Evolutionary conservation across 441 rosid species (phyloP), one percentile per base, ranked within the genome.

Genomic region (Cnidoscolus chayamansa): DNA sequence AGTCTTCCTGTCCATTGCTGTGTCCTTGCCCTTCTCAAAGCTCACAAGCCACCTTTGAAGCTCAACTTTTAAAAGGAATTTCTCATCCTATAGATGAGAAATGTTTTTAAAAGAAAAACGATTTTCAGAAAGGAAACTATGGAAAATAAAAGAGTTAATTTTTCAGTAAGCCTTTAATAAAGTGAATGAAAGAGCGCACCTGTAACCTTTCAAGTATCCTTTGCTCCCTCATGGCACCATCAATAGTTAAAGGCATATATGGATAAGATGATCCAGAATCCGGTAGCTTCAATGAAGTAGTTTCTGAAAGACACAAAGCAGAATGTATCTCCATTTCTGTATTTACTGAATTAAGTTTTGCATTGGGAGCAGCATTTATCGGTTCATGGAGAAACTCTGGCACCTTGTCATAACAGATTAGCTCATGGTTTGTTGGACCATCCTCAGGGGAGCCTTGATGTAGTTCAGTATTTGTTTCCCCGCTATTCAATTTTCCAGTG

Each of bases 1-100:
- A 62, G 97, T 88, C 88, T 84, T 93, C 81, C 97, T 89, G 79
- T 93, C 99, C 84, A 89, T 78, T 73, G 78, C 81, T 67, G 96
- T 81, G 79, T 85, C 59, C 80, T 87, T 90, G 75, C 91, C 93
- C 79, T 84, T 89, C 85, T 96, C 99, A 81, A 89, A 81, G 83
- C 81, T 89, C 73, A 85, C 75, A 51, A 96, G 97, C 98, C 97
- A 89, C 79, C 81, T 87, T 77, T 85, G 90, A 51, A 96, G 88
- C 81, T 93, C 97, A 35, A 86, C 78, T 86, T 86, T 90, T 81
- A 96, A 79, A 77, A 96, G 79, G 76, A 90, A 88, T 80, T 90
- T 89, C 76, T 96, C 89, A 59, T 86, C 88, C 98, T 96, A 85
- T 75, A 84, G 16, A 74, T 68, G 25, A 25, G 25, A 25, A 70